Conservation (phyloP, 2,329 filamentous ascomycete genomes). For the Blastomyces parvus region DNA sequence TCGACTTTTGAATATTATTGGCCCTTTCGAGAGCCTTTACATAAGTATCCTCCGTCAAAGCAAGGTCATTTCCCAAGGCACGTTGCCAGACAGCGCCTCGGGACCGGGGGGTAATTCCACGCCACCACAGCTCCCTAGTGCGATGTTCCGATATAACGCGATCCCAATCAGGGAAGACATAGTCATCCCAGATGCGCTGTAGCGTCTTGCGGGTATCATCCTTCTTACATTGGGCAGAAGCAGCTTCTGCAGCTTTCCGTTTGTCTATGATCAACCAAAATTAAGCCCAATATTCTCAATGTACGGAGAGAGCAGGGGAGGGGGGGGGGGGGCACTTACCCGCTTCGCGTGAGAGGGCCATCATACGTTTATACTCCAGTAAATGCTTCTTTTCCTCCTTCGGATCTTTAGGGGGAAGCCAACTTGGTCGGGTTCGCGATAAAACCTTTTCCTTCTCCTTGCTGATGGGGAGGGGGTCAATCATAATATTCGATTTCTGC, state of each 20-base stretch:
- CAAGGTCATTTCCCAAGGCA: constrained; percentile 53
- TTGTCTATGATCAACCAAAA: constrained; percentile 34
- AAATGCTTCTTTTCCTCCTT: constrained; percentile 85
- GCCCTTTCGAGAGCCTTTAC: constrained; percentile 49
- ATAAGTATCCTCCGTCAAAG: constrained; percentile 47
- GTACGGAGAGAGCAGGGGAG: not conserved
- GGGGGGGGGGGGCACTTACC: constrained; percentile 39
- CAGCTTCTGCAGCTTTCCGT: constrained; percentile 40
- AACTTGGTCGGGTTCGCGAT: constrained; percentile 57
- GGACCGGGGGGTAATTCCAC: constrained; percentile 48
- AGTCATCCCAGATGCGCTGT: constrained; percentile 52
- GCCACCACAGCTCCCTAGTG: constrained; percentile 56
- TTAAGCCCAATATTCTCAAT: constrained; percentile 12
- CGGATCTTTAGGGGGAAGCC: constrained; percentile 62
- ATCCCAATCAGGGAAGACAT: constrained; percentile 52
- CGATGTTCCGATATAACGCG: constrained; percentile 44
- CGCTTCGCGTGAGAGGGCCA: constrained; percentile 51
- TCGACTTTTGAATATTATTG: constrained; percentile 38
- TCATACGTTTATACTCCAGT: constrained; percentile 59
- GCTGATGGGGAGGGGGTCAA: constrained; percentile 57
- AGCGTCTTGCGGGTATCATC: constrained; percentile 45
- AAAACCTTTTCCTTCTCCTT: constrained; percentile 57
- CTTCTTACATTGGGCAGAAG: constrained; percentile 41
- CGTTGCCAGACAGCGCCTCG: constrained; percentile 51
- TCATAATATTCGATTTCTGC: constrained; percentile 54